These are phyloP conservation scores for Talaromyces borbonicus DNA, from an alignment of 495 filamentous ascomycete species.

Conservation along the genomic window DNA sequence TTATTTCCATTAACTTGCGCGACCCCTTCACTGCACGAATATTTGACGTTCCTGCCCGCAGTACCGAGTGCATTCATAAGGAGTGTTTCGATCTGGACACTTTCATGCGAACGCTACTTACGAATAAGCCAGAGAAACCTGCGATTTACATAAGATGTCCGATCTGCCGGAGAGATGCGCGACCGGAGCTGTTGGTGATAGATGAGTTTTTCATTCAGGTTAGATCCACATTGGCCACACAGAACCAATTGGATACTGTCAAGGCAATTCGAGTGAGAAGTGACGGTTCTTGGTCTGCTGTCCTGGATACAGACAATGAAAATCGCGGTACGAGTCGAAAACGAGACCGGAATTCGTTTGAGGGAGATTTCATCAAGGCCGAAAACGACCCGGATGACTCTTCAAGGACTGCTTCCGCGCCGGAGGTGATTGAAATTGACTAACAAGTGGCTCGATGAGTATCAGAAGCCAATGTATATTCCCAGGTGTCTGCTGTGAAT, in stretches of 20 bases:
- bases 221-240: conserved; percentile 32
- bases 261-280: conserved; percentile 47
- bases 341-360: conserved; percentile 4
- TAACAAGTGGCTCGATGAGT: conserved; percentile 7
- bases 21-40: conserved; percentile 66
- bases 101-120: conserved; percentile 56
- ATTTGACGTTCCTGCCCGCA: conserved; percentile 61
- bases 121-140: conserved; percentile 38
- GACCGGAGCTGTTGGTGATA: conserved; percentile 55
- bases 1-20: conserved; percentile 59
- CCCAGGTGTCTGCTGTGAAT: not conserved
- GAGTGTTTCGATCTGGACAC: conserved; percentile 87
- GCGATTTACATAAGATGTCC: conserved; percentile 80
- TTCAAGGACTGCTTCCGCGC: conserved; percentile 7
- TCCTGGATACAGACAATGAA: conserved; percentile 24
- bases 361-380: conserved; percentile 4
- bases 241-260: conserved; percentile 26
- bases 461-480: too few relatives aligned
- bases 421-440: conserved; percentile 25
- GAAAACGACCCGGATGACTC: not conserved
- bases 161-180: conserved; percentile 62
- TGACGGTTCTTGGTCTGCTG: conserved; percentile 47
- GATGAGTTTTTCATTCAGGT: conserved; percentile 63
- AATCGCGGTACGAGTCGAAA: conserved; percentile 4
- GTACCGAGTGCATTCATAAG: conserved; percentile 50